Base-by-base conservation (phyloP, 441 rosid species). In the Theobroma grandiflorum region DNA sequence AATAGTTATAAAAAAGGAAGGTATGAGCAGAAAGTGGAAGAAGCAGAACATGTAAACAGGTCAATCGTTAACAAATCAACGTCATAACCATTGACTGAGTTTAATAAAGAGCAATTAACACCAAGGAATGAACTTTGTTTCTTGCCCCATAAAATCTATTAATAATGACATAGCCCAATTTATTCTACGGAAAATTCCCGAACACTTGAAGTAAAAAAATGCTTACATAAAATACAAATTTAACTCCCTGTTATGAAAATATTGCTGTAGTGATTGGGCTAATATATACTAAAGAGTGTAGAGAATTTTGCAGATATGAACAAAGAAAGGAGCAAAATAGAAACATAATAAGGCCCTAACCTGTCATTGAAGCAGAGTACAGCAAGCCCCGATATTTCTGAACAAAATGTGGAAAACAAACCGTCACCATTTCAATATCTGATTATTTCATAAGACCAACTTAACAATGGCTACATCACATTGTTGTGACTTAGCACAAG, bases 351-450 rank as follows among this genome's bases (percentile, higher is more conserved):
- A 42, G 70, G 67, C 75, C 20, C 76, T 65, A 76, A 93, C 98
- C 98, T 82, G 89, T 82, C 95, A 90, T 84, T 31, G 91, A 94
- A 85, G 93, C 78, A 75, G 98, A 86, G 82, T 92, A 91, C 65
- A 91, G 74, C 78, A 90, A 65, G 38, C 80, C 84, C 74, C 79
- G 75, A 75, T 86, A 90, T 82, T 90, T 90, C 98, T 96, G 91
- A 89, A 87, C 18, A 86, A 78, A 31, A 79, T 50, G 84, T 18
- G 37, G 8, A 65, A 8, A 49, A 50, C 33, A 71, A 26, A 63
- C 78, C 0, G 72, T 82, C 49, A 78, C 66, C 26, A 20, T 45
- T 50, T 47, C 47, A 47, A 61, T 18, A 42, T 53, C 38, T 14
- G 16, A 75, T 57, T 38, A 35, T 37, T 50, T 77, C 45, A 79